Base-by-base conservation (phyloP, 169 alveolate species). In the Plasmodium billcollinsi region DNA sequence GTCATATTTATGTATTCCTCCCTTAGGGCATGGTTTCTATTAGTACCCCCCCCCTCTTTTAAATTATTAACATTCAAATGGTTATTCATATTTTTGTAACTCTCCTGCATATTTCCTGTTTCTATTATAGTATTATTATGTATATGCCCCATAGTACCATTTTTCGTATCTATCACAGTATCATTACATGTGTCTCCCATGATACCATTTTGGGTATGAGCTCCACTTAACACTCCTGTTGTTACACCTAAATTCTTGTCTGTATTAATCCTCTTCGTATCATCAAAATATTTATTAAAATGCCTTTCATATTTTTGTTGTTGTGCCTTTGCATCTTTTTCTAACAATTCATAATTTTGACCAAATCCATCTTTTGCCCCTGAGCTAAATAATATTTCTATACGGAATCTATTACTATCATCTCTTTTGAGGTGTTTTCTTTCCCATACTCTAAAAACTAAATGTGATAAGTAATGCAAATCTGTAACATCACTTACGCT, bases 351-450 rank as follows among this genome's bases (percentile, higher is more conserved):
- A 54, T 92, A 92, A 74, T 94, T 94, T 61, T 93, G 96, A 3
- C 97, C 97, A 39, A 95, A 91, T 1, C 96, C 96, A 69, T 93
- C 97, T 49, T 92, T 93, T 8, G 97, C 97, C 2, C 97, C 97
- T 15, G 96, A 93, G 50, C 97, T 95, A 43, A 95, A 95, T 74
- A 95, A 80, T 18, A 95, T 94, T 74, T 95, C 97, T 15, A 95
- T 73, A 61, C 96, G 90, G 63, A 93, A 92, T 63, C 89, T 73
- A 47, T 73, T 69, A 21, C 69, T 26, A 4, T 74, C 90, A 47
- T 91, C 88, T 39, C 89, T 71, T 14, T 86, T 73, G 14, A 90
- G 69, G 11, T 78, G 88, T 54, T 78, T 88, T 65, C 94, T 94
- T 61, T 95, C 92, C 97, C 98, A 94, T 3, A 96, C 97, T 26